Evolutionary conservation across 1,284 basidiomycete species (phyloP), one percentile per base, ranked within the genome.

Genomic region (Xerocomus amazonicus): DNA sequence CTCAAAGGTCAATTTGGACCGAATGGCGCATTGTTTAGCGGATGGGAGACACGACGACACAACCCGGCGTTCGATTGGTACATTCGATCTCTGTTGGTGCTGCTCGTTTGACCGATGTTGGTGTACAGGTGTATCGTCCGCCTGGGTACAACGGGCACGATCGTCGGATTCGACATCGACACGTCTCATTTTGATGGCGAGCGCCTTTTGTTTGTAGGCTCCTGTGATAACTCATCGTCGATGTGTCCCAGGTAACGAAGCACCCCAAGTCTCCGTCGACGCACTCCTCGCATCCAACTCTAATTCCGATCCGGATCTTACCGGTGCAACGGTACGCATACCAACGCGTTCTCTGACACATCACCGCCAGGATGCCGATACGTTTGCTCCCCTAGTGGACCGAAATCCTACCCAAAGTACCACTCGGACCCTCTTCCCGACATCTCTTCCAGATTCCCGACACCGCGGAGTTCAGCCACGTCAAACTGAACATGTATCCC

Each of bases 1-100:
- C 70, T 94, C 70, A 90, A 94, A 70, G 96, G 97, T 12, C 90
- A 93, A 58, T 99, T 96, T 61, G 96, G 96, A 1, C 92, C 94
- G 2, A 96, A 95, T 43, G 96, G 96, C 26, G 96, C 96, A 0
- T 71, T 98, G 33, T 99, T 83, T 69, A 92, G 90, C 60, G 96
- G 95, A 45, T 99, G 96, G 96, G 96, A 99, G 70, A 83, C 80
- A 16, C 75, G 93, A 34, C 74, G 96, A 56, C 96, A 99, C 70
- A 97, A 97, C 69, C 83, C 87, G 0, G 66, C 77, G 3, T 84
- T 86, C 64, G 97, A 99, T 68, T 98, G 97, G 96, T 93, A 63
- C 50, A 78, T 65, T 28, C 3, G n/a, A 17, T 10, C 7, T 7
- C 16, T 26, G 27, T 23, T 23, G 19, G 19, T 4, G 9, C 10